Percentiles rank a stretch among this genome's conserved stretches.
Evolutionary conservation across 1,284 basidiomycete genomes (phyloP).

Genomic region (Bjerkandera adusta): DNA sequence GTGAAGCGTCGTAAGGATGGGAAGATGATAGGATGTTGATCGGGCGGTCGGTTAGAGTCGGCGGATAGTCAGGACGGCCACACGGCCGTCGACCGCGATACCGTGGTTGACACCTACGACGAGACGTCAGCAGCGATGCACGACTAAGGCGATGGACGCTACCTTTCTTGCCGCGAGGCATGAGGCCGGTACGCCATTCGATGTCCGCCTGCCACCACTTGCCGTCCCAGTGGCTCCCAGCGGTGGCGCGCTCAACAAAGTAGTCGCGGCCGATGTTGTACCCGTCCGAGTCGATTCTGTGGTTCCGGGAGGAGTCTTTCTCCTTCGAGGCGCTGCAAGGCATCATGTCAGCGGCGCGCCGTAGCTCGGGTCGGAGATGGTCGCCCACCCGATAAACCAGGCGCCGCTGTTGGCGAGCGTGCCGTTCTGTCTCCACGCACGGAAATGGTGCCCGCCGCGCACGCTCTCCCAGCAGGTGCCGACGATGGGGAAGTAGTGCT

Average conservation of each 20-base stretch:
- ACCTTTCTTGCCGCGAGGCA: slow-evolving; percentile 67
- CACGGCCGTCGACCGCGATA: slow-evolving; percentile 73
- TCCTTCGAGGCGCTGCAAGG: slow-evolving; percentile 66
- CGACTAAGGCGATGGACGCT: slow-evolving; percentile 6
- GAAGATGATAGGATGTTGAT: too few species aligned
- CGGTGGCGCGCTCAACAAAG: slow-evolving; percentile 62
- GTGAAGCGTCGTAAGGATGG: too few species aligned
- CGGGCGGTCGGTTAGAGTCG: too few species aligned
- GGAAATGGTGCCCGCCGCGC: slow-evolving; percentile 46
- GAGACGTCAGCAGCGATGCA: slow-evolving; percentile 8
- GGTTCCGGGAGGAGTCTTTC: slow-evolving; percentile 62
- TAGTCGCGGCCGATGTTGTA: slow-evolving; percentile 78
- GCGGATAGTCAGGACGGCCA: slow-evolving; percentile 71
- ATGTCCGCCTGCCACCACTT: slow-evolving; percentile 72
- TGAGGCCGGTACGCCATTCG: slow-evolving; percentile 66
- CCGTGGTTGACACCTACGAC: slow-evolving; percentile 70
- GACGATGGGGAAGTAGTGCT: slow-evolving; percentile 41
- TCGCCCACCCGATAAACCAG: slow-evolving; percentile 47
- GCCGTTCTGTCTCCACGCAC: slow-evolving; percentile 47
- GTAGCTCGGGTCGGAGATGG: background rate
- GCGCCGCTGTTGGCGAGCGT: slow-evolving; percentile 41
- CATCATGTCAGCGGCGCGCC: background rate
- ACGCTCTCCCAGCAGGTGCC: slow-evolving; percentile 50
- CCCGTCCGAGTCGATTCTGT: slow-evolving; percentile 71
- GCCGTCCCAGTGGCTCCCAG: slow-evolving; percentile 57